A percentile compares a stretch with the other conserved stretches of the same genome.
phyloP scores from a whole-genome alignment of 192 early-diverging fungal genomes.

The Backusella luteola region DNA sequence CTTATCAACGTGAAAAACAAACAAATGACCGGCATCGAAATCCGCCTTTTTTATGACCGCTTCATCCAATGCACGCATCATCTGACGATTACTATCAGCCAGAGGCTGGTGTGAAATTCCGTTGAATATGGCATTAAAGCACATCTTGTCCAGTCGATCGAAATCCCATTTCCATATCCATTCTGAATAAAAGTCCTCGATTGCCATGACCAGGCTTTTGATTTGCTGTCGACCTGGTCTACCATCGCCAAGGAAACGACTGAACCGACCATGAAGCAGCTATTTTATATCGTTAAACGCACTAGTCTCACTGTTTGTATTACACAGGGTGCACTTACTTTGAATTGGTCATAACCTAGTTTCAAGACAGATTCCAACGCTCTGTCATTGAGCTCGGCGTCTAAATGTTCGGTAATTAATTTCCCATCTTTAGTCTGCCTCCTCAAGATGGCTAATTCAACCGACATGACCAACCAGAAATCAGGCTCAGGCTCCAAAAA shows the following conservation, averaged over 20 bases:
- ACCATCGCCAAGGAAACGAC: conserved; percentile 16
- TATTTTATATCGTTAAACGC: conserved; percentile 10
- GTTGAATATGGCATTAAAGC: conserved; percentile 35
- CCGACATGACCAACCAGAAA: conserved; percentile 61
- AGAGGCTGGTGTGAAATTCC: conserved; percentile 29
- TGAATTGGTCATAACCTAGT: conserved; percentile 54
- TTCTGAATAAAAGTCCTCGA: conserved; percentile 58
- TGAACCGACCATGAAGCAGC: conserved; percentile 44
- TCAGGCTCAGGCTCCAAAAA: conserved; percentile 56
- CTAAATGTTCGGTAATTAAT: conserved; percentile 50
- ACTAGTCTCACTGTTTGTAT: conserved; percentile 9
- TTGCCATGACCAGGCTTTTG: conserved; percentile 22
- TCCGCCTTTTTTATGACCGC: background rate
- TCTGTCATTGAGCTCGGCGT: conserved; percentile 51
- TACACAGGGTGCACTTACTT: conserved; percentile 19
- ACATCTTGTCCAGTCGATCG: conserved; percentile 40
- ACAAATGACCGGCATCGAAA: conserved; percentile 16
- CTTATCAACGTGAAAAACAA: conserved; percentile 23
- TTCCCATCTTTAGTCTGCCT: conserved; percentile 46
- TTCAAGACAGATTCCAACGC: conserved; percentile 44
- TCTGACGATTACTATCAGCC: conserved; percentile 18
- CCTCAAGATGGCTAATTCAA: conserved; percentile 28
- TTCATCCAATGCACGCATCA: conserved; percentile 24
- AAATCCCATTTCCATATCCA: conserved; percentile 64
- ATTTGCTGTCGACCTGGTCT: conserved; percentile 32